These are phyloP conservation scores for Microbotryum saponariae DNA, from an alignment of 1,284 basidiomycete genomes.

Conservation along the genomic window DNA sequence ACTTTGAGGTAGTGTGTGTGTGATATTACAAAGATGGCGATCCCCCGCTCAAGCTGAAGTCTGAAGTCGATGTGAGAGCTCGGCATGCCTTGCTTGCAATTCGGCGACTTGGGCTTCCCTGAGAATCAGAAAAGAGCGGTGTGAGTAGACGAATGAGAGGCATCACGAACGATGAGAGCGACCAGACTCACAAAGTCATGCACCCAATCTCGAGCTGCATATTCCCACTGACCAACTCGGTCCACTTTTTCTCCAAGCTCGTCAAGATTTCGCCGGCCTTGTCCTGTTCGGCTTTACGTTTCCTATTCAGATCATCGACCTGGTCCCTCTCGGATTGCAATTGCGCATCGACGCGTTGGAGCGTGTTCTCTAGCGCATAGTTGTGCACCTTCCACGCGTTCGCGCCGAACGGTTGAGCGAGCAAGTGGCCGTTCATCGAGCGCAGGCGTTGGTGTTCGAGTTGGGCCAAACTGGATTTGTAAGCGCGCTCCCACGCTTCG, in stretches of 20 bases:
- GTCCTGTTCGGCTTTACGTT: conserved; percentile 75
- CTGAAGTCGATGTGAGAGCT: conserved; percentile 21
- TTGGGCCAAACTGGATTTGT: conserved; percentile 73
- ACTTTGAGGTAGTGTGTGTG: too few species aligned
- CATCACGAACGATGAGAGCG: not conserved
- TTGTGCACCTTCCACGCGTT: conserved; percentile 90
- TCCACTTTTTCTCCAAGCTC: conserved; percentile 76
- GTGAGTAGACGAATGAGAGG: not conserved
- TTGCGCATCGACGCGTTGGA: conserved; percentile 62
- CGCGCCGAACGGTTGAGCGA: conserved; percentile 72
- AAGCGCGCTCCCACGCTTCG: conserved; percentile 68
- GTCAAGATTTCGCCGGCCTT: conserved; percentile 65
- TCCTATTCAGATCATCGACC: conserved; percentile 75
- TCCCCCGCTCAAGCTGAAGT: conserved; percentile 1
- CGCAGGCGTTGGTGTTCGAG: conserved; percentile 82
- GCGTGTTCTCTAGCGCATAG: conserved; percentile 70
- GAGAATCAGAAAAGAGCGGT: not conserved
- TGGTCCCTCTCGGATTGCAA: conserved; percentile 64
- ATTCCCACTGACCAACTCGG: conserved; percentile 74
- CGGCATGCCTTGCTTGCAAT: conserved; percentile 27
- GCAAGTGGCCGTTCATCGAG: conserved; percentile 75
- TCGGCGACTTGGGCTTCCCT: conserved; percentile 27
- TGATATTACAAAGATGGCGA: not conserved
- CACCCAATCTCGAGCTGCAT: conserved; percentile 75
- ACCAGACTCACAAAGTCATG: conserved; percentile 19